Evolutionary conservation across 768 basidiomycete genomes (phyloP).

Genomic region (Russula sp.): DNA sequence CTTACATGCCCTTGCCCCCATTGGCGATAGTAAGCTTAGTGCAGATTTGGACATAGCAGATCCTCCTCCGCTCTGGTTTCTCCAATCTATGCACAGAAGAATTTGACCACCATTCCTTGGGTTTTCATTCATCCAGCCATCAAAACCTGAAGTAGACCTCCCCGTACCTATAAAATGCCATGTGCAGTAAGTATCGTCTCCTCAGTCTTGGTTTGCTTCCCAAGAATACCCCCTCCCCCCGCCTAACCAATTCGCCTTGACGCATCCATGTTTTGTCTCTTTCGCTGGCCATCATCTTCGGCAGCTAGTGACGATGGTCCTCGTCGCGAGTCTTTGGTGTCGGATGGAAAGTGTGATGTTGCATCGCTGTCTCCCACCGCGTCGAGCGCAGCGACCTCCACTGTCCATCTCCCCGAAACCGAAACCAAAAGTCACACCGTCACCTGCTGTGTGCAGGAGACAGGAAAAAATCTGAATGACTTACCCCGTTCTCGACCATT

Average conservation of each 20-base stretch:
- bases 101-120: conserved; percentile 3
- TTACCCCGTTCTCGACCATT: conserved; percentile 7
- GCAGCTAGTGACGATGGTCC: background rate
- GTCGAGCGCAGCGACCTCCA: conserved; percentile 11
- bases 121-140: conserved; percentile 1
- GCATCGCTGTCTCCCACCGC: conserved; percentile 2
- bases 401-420: conserved; percentile 14
- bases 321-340: background rate
- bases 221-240: conserved; percentile 8
- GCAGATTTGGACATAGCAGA: conserved; percentile 13
- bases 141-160: background rate
- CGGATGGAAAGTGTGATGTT: background rate
- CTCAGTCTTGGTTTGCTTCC: conserved; percentile 1
- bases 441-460: background rate
- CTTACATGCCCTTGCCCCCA: conserved; percentile 10
- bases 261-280: conserved; percentile 7
- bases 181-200: background rate
- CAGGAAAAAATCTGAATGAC: background rate
- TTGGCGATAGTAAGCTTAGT: conserved; percentile 14
- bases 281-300: conserved; percentile 14
- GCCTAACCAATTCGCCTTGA: background rate
- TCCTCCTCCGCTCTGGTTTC: conserved; percentile 1
- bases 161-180: conserved; percentile 17
- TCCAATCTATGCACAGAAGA: background rate
- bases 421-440: conserved; percentile 1